These are phyloP conservation scores for Dendrothele bispora DNA, from an alignment of 768 basidiomycete species.

Conservation along the genomic window DNA sequence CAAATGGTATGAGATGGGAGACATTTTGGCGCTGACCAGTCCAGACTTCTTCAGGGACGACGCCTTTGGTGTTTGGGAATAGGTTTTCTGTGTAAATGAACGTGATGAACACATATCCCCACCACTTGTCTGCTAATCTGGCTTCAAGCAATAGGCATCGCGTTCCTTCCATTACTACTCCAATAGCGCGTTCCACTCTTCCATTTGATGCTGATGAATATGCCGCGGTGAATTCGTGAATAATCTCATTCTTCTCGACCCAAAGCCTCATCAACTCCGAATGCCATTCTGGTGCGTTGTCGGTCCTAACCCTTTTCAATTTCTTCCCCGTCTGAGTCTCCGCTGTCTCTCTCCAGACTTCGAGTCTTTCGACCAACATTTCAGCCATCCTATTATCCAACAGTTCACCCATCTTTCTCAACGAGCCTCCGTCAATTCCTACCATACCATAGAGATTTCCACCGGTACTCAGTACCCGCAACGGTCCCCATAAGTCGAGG, in stretches of 20 bases:
- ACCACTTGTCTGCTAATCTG: constrained; percentile 8
- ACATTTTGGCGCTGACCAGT: too few relatives aligned
- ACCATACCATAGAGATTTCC: constrained; percentile 6
- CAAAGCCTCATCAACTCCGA: constrained; percentile 8
- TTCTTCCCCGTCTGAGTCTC: background rate
- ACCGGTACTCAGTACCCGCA: background rate
- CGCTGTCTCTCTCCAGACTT: background rate
- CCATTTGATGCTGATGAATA: constrained; percentile 6
- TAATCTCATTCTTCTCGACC: background rate
- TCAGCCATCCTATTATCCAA: constrained; percentile 8
- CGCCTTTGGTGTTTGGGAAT: too few relatives aligned
- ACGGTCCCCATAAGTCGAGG: constrained; percentile 15
- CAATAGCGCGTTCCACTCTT: constrained; percentile 3
- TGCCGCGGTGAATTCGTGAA: background rate
- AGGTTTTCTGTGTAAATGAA: too few relatives aligned
- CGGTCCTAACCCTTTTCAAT: constrained; percentile 8
- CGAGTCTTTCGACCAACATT: background rate
- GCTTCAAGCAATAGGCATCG: constrained; percentile 6
- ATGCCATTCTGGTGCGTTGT: constrained; percentile 22
- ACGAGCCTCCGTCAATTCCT: background rate
- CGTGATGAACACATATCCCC: constrained; percentile 1
- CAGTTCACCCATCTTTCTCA: background rate
- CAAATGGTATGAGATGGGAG: too few relatives aligned
- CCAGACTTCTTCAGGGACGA: too few relatives aligned
- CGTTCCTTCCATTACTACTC: background rate